Evolutionary conservation across 805 yeast genomes (phyloP).

Genomic region (Huiozyma naganishii): DNA sequence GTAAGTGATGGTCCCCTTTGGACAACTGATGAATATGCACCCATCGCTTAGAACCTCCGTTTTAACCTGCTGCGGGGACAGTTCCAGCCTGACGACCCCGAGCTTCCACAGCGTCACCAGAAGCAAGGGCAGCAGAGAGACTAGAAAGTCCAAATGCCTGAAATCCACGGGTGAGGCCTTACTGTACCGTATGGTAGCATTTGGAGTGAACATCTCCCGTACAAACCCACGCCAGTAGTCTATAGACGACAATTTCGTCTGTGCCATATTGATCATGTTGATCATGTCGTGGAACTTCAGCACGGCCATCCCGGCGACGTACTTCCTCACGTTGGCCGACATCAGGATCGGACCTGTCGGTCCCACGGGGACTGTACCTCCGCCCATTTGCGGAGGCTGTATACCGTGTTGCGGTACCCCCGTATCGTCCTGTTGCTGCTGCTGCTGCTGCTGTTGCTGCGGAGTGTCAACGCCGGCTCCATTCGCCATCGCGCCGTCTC

Average conservation of each 20-base stretch:
- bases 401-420: neutral
- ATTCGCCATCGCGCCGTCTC: too few species aligned
- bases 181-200: slow-evolving; percentile 37
- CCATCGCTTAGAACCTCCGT: slow-evolving; percentile 46
- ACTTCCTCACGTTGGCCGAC: slow-evolving; percentile 27
- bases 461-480: neutral
- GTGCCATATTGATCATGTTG: slow-evolving; percentile 35
- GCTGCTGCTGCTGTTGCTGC: slow-evolving; percentile 4
- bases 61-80: slow-evolving; percentile 35
- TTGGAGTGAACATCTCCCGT: slow-evolving; percentile 42
- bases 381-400: neutral
- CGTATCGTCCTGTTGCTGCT: slow-evolving; percentile 7
- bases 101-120: slow-evolving; percentile 39
- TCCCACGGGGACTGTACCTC: neutral
- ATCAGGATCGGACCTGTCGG: slow-evolving; percentile 6
- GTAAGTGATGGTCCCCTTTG: slow-evolving; percentile 37
- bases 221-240: slow-evolving; percentile 41
- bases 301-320: slow-evolving; percentile 40
- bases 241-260: slow-evolving; percentile 34
- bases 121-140: slow-evolving; percentile 22
- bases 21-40: slow-evolving; percentile 42
- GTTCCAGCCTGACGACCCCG: slow-evolving; percentile 40
- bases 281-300: slow-evolving; percentile 40
- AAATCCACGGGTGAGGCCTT: slow-evolving; percentile 37
- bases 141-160: slow-evolving; percentile 51